A percentile compares a stretch with the other conserved stretches of the same genome.
These are phyloP conservation scores for Neopestalotiopsis sp. DNA, from an alignment of 2,329 filamentous ascomycete genomes.

Conservation along the genomic window DNA sequence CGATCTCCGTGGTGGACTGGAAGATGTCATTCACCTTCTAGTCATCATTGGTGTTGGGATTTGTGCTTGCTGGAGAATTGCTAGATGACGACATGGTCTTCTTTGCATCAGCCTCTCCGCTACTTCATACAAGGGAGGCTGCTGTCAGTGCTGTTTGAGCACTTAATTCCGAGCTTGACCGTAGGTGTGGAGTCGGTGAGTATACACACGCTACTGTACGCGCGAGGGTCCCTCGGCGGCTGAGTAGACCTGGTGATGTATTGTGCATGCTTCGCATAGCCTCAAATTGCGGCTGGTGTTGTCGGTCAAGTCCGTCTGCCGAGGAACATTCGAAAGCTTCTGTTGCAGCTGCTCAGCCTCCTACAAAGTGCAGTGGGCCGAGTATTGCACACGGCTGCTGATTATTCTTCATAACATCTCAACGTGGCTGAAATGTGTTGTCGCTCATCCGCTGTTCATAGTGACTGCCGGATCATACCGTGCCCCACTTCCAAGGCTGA, in stretches of 20 bases:
- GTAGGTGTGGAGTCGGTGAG: not conserved
- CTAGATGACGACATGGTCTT: not conserved
- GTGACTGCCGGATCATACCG: not conserved
- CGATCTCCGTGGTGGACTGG: not conserved
- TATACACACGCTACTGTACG: not conserved
- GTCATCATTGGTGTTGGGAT: not conserved
- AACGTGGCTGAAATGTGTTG: not conserved
- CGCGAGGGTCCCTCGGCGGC: not conserved
- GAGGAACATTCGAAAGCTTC: slow-evolving; percentile 16
- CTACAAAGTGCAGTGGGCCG: not conserved
- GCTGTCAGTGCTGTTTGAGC: not conserved
- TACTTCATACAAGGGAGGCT: not conserved
- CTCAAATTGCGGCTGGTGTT: not conserved
- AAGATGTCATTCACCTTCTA: not conserved
- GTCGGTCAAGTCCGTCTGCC: slow-evolving; percentile 16
- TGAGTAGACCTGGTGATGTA: slow-evolving; percentile 3
- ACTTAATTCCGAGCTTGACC: not conserved
- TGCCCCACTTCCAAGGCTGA: not conserved
- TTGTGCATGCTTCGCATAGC: slow-evolving; percentile 12
- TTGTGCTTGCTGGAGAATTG: not conserved
- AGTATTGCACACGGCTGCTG: not conserved
- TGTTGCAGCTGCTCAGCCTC: not conserved
- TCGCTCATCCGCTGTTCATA: not conserved
- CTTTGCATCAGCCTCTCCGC: not conserved
- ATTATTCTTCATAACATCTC: not conserved